Percentiles rank a stretch among this genome's conserved stretches.
Evolutionary conservation across 2,329 filamentous ascomycete species (phyloP).

Genomic region (Ascochyta fabae): DNA sequence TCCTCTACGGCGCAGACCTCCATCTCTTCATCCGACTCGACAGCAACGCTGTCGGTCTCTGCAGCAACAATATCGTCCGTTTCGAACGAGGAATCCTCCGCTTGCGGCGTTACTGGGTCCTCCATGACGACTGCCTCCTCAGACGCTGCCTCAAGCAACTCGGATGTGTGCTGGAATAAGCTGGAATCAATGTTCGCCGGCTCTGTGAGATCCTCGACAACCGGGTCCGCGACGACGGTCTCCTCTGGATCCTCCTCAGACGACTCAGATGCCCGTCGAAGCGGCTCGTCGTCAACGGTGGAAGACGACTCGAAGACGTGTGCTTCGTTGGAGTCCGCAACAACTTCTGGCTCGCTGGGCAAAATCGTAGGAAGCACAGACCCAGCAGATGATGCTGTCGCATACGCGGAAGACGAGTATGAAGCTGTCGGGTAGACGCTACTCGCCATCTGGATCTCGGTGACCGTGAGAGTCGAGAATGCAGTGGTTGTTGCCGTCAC

Average conservation of each 20-base stretch:
- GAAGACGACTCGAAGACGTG: conserved; percentile 9
- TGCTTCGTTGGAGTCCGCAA: conserved; percentile 10
- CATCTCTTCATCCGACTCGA: conserved; percentile 18
- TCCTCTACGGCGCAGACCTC: conserved; percentile 10
- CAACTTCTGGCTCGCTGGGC: conserved; percentile 3
- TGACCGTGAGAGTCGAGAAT: conserved; percentile 37
- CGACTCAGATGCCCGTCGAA: conserved; percentile 12
- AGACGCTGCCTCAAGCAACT: conserved; percentile 8
- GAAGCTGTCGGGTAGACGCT: conserved; percentile 5
- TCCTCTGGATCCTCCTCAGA: conserved; percentile 14
- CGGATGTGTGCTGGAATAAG: conserved; percentile 12
- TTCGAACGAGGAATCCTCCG: conserved; percentile 10
- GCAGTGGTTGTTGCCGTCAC: conserved; percentile 32
- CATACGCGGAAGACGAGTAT: conserved; percentile 4
- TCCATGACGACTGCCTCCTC: conserved; percentile 15
- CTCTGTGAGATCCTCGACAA: conserved; percentile 16
- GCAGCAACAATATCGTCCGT: conserved; percentile 3
- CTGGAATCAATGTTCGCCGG: conserved; percentile 11
- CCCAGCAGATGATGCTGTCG: not conserved
- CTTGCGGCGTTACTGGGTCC: conserved; percentile 13
- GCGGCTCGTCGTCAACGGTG: conserved; percentile 13
- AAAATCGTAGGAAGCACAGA: conserved; percentile 5
- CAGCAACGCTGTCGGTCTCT: conserved; percentile 11
- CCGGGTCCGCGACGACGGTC: conserved; percentile 10
- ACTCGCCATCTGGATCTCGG: conserved; percentile 23